phyloP scores from a whole-genome alignment of 2,329 filamentous ascomycete species.

The Zasmidium cellare region DNA sequence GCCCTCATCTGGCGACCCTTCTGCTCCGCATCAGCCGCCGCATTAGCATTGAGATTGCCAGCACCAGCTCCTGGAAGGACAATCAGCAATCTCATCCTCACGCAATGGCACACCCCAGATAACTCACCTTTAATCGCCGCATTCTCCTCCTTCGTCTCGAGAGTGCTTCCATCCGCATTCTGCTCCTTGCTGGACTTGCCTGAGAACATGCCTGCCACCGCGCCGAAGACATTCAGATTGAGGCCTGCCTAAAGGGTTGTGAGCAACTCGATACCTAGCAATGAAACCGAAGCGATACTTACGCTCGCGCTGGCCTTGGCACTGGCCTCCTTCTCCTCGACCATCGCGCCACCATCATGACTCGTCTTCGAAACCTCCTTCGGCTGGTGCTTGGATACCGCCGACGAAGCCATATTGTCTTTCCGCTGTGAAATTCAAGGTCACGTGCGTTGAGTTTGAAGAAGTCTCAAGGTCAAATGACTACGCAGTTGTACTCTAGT shows the following conservation, averaged over 20 bases:
- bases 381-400: slow-evolving; percentile 12
- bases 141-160: slow-evolving; percentile 32
- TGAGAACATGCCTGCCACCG: slow-evolving; percentile 35
- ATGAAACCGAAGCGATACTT: too few species aligned
- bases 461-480: too few species aligned
- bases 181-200: slow-evolving; percentile 35
- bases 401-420: slow-evolving; percentile 11
- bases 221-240: slow-evolving; percentile 40
- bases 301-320: slow-evolving; percentile 36
- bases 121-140: slow-evolving; percentile 30
- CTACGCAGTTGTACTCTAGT: too few species aligned
- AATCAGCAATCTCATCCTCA: slow-evolving; percentile 3
- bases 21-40: slow-evolving; percentile 29
- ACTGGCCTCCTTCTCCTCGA: slow-evolving; percentile 33
- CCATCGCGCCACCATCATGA: slow-evolving; percentile 13
- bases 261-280: too few species aligned
- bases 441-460: neutral
- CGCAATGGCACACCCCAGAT: neutral
- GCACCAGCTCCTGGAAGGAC: slow-evolving; percentile 27
- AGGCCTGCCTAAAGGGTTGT: slow-evolving; percentile 34
- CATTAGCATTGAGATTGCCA: slow-evolving; percentile 27
- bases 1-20: slow-evolving; percentile 23
- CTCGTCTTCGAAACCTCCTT: slow-evolving; percentile 17
- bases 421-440: neutral
- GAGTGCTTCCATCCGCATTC: slow-evolving; percentile 30